phyloP scores from a whole-genome alignment of 495 filamentous ascomycete genomes.

The Gamarada debralockiae region DNA sequence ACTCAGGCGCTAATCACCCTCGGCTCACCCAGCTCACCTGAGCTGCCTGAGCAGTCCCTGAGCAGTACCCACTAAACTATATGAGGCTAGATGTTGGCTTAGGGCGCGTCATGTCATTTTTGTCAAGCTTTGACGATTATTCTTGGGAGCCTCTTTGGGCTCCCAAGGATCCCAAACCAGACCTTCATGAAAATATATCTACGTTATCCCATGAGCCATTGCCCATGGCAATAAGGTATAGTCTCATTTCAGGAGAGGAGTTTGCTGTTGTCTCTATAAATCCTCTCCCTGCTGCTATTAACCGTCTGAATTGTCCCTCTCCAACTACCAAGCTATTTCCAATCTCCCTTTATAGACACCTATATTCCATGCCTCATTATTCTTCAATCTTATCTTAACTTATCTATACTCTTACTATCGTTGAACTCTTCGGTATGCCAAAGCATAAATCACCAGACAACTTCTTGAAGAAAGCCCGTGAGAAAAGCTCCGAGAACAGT shows the following conservation, averaged over 20 bases:
- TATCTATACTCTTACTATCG: conserved; percentile 6
- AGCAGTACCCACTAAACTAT: conserved; percentile 16
- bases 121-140: conserved; percentile 18
- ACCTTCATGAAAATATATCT: no score
- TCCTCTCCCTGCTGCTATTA: no score
- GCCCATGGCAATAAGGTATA: background rate
- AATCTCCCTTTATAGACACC: no score
- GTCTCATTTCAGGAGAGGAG: background rate
- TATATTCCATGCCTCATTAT: background rate
- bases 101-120: conserved; percentile 18
- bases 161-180: no score
- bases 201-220: no score
- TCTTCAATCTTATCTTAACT: conserved; percentile 4
- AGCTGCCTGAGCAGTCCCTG: conserved; percentile 8
- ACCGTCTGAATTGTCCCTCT: no score
- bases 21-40: no score
- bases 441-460: conserved; percentile 1
- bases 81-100: conserved; percentile 16
- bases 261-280: conserved; percentile 1
- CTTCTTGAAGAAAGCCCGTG: conserved; percentile 5
- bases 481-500: no score
- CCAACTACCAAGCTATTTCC: no score
- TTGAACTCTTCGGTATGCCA: background rate
- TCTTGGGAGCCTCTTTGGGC: no score
- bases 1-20: no score